Conservation (phyloP, 768 basidiomycete genomes). For the Amanita exitialis region DNA sequence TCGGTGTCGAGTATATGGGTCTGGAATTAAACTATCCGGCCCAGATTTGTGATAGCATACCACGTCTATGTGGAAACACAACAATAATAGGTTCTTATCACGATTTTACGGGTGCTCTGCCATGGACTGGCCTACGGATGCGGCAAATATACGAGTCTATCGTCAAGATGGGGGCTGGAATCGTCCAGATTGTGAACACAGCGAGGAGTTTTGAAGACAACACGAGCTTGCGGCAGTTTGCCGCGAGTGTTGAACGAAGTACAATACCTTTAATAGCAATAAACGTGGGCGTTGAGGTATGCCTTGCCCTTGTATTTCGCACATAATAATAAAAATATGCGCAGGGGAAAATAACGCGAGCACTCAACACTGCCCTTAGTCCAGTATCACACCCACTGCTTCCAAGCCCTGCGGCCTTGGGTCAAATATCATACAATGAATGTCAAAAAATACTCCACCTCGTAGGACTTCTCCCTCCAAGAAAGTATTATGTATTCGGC, state of each 20-base stretch:
- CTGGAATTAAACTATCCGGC: slow-evolving; percentile 55
- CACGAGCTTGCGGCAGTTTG: slow-evolving; percentile 49
- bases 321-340: not conserved
- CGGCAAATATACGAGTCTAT: slow-evolving; percentile 37
- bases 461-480: slow-evolving; percentile 49
- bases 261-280: slow-evolving; percentile 63
- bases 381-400: slow-evolving; percentile 71
- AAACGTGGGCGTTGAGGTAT: slow-evolving; percentile 53
- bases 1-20: slow-evolving; percentile 71
- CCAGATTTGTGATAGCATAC: slow-evolving; percentile 35
- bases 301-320: not conserved
- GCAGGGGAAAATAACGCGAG: slow-evolving; percentile 61
- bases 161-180: slow-evolving; percentile 48
- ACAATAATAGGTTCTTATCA: slow-evolving; percentile 70
- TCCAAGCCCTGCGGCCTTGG: slow-evolving; percentile 57
- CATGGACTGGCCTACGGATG: slow-evolving; percentile 49
- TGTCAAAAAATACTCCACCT: slow-evolving; percentile 56
- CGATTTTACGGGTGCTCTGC: slow-evolving; percentile 55
- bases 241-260: slow-evolving; percentile 23
- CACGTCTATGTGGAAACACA: slow-evolving; percentile 42
- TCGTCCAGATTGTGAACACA: slow-evolving; percentile 63
- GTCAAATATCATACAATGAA: slow-evolving; percentile 61
- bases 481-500: slow-evolving; percentile 61
- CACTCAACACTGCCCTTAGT: slow-evolving; percentile 59
- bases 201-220: slow-evolving; percentile 55